These are phyloP conservation scores for Coemansia sp. DNA, from an alignment of 371 early-diverging fungal genomes.

Conservation along the genomic window DNA sequence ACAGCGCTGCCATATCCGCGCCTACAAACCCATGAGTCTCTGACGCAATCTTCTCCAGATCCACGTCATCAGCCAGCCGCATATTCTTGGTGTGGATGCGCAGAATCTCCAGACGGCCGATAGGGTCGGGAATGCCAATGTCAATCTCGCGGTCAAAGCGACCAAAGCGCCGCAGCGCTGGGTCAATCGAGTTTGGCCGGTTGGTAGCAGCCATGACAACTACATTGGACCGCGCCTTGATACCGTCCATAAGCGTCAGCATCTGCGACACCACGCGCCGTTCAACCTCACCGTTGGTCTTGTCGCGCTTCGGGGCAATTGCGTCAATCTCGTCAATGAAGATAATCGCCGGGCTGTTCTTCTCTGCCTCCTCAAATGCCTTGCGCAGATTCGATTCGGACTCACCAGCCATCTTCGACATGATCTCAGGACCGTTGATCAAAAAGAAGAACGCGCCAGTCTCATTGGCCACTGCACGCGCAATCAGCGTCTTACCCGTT, in stretches of 20 bases:
- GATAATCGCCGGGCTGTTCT: slow-evolving; percentile 97
- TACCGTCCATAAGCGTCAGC: slow-evolving; percentile 99
- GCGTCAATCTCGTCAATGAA: slow-evolving; percentile 98
- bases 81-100: slow-evolving; percentile 99
- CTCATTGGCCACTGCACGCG: slow-evolving; percentile 84
- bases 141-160: slow-evolving; percentile 99
- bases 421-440: slow-evolving; percentile 99
- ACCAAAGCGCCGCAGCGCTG: slow-evolving; percentile 98
- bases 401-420: slow-evolving; percentile 99
- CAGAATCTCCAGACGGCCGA: slow-evolving; percentile 98
- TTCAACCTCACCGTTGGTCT: slow-evolving; percentile 99
- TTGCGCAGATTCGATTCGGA: slow-evolving; percentile 97
- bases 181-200: slow-evolving; percentile 98
- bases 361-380: slow-evolving; percentile 99
- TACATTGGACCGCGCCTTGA: slow-evolving; percentile 96
- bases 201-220: slow-evolving; percentile 99
- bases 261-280: slow-evolving; percentile 99
- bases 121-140: slow-evolving; percentile 99
- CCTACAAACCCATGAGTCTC: slow-evolving; percentile 99
- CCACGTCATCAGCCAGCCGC: slow-evolving; percentile 97
- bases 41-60: slow-evolving; percentile 96
- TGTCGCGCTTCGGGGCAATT: slow-evolving; percentile 99
- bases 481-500: slow-evolving; percentile 87
- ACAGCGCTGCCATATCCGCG: slow-evolving; percentile 98
- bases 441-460: slow-evolving; percentile 93